These are phyloP conservation scores for Graphilbum sp. DNA, from an alignment of 2,329 filamentous ascomycete genomes.

Conservation along the genomic window DNA sequence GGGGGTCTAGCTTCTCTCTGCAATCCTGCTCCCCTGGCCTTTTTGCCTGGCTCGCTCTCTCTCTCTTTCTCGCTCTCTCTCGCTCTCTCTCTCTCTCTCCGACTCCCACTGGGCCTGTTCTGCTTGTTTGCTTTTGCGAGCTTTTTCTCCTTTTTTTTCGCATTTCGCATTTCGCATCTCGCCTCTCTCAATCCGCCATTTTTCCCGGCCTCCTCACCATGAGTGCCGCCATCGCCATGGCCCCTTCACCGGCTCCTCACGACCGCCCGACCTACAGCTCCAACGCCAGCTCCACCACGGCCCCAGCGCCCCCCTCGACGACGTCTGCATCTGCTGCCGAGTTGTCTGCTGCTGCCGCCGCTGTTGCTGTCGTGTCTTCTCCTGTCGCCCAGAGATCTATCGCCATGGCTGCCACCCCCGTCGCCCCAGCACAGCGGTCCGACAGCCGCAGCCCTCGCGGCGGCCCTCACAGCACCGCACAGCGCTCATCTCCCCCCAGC, in stretches of 20 bases:
- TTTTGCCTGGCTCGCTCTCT: background rate
- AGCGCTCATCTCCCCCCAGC: conserved; percentile 41
- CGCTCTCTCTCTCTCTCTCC: too few relatives aligned
- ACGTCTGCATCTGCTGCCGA: conserved; percentile 19
- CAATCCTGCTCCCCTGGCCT: too few relatives aligned
- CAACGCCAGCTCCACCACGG: conserved; percentile 5
- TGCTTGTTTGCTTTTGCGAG: too few relatives aligned
- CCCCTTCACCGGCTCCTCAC: conserved; percentile 50
- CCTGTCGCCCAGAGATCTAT: conserved; percentile 28
- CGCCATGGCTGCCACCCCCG: conserved; percentile 22
- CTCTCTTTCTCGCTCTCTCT: too few relatives aligned
- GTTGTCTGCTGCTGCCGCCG: conserved; percentile 21
- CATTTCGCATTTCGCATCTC: background rate
- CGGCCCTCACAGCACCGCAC: conserved; percentile 13
- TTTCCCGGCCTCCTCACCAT: conserved; percentile 25
- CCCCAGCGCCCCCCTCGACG: conserved; percentile 1
- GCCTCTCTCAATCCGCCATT: too few relatives aligned
- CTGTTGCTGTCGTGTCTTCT: conserved; percentile 16
- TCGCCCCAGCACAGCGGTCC: conserved; percentile 28
- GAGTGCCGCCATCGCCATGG: conserved; percentile 54
- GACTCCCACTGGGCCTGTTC: too few relatives aligned
- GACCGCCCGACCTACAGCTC: conserved; percentile 39
- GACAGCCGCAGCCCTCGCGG: conserved; percentile 38
- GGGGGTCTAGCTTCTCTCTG: background rate
- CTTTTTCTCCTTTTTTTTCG: too few relatives aligned